phyloP scores from a whole-genome alignment of 257 asterid species.

The Salvia rosmarinus region DNA sequence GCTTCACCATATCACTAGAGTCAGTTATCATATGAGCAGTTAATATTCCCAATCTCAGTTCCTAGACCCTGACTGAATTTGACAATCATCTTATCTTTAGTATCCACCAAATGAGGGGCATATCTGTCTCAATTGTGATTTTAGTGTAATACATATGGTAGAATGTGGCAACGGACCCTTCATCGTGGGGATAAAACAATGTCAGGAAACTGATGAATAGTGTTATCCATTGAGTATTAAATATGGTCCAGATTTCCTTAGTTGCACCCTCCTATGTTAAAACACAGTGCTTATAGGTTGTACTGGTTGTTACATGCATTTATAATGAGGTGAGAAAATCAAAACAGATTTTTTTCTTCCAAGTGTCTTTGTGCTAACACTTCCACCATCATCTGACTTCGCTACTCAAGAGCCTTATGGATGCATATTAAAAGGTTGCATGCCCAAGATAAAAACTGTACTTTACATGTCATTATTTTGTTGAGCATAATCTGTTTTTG shows the following conservation, averaged over 20 bases:
- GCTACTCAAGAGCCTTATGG: slow-evolving; percentile 9
- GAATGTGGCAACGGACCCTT: slow-evolving; percentile 27
- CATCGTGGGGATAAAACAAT: slow-evolving; percentile 4
- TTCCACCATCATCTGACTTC: background rate
- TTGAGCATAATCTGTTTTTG: background rate
- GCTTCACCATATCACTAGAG: too few relatives aligned
- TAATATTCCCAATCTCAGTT: too few relatives aligned
- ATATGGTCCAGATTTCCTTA: background rate
- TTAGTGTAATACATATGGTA: too few relatives aligned
- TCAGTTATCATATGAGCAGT: too few relatives aligned
- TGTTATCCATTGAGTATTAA: background rate
- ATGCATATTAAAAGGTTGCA: background rate
- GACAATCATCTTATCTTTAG: too few relatives aligned
- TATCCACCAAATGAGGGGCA: too few relatives aligned
- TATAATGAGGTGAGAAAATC: background rate
- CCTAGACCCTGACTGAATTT: too few relatives aligned
- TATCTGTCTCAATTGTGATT: too few relatives aligned
- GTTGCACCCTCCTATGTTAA: background rate
- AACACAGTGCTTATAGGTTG: background rate
- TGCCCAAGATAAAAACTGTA: slow-evolving; percentile 8
- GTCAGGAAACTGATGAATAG: slow-evolving; percentile 20
- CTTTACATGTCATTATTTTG: slow-evolving; percentile 2
- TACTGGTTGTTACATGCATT: background rate
- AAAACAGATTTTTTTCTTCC: slow-evolving; percentile 1
- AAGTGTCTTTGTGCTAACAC: slow-evolving; percentile 12